These are phyloP conservation scores for Rhynchospora pubera DNA, from an alignment of 176 grass and related monocot genomes.

Conservation along the genomic window DNA sequence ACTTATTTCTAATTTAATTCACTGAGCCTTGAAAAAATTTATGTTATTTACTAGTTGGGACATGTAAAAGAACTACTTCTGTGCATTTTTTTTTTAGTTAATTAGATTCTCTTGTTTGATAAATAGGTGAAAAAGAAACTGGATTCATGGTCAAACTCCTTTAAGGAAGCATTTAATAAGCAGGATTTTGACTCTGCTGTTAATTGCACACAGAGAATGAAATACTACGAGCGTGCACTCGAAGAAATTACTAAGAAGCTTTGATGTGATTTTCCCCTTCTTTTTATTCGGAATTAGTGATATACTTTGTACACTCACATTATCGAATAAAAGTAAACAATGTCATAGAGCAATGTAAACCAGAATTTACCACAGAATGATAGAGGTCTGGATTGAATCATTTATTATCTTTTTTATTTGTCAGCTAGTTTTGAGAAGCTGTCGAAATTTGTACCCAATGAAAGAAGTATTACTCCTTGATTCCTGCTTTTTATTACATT, in stretches of 20 bases:
- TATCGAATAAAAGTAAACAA: neutral
- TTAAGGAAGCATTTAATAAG: slow-evolving; percentile 47
- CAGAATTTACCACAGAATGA: neutral
- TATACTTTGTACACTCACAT: neutral
- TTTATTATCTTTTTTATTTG: neutral
- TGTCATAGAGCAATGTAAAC: neutral
- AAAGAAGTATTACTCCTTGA: neutral
- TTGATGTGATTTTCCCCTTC: slow-evolving; percentile 7
- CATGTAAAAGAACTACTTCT: neutral
- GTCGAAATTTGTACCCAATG: neutral
- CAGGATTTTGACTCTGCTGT: slow-evolving; percentile 46
- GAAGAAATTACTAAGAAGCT: slow-evolving; percentile 86
- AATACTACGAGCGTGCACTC: slow-evolving; percentile 67
- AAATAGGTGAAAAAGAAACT: slow-evolving; percentile 54
- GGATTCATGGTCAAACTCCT: slow-evolving; percentile 43
- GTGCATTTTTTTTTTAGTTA: neutral
- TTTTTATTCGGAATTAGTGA: neutral
- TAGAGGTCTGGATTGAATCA: neutral
- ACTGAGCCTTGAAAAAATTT: neutral
- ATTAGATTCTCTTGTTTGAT: neutral
- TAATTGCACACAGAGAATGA: slow-evolving; percentile 71
- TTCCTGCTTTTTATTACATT: neutral
- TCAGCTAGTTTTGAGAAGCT: neutral
- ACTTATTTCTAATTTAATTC: neutral
- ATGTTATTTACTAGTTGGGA: neutral